Conservation (phyloP, 108 stramenopile species). For the Craspedostauros australis region DNA sequence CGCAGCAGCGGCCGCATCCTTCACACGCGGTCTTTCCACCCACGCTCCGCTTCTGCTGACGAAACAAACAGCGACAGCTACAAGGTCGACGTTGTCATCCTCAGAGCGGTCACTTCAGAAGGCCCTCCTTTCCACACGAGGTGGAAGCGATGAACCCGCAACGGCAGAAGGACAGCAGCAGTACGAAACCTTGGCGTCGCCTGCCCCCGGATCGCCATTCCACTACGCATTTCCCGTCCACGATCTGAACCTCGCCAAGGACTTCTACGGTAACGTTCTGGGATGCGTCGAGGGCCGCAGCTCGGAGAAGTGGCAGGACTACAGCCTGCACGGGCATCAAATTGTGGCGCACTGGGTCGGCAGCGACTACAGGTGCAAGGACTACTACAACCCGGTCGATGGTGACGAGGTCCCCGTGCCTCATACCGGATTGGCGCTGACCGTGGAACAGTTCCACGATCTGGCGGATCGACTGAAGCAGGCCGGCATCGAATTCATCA, state of each 20-base stretch:
- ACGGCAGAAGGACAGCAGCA: too few species aligned
- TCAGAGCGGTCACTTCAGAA: too few species aligned
- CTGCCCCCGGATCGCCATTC: conserved; percentile 87
- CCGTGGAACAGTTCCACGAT: conserved; percentile 81
- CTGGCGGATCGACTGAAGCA: conserved; percentile 72
- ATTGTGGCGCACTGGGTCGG: conserved; percentile 94
- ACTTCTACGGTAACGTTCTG: conserved; percentile 87
- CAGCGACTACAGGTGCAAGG: conserved; percentile 84
- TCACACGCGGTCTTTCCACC: too few species aligned
- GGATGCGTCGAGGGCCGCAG: conserved; percentile 88
- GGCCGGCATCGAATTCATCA: conserved; percentile 78
- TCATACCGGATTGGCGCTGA: conserved; percentile 91
- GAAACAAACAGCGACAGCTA: too few species aligned
- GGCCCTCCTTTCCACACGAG: too few species aligned
- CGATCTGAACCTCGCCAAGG: conserved; percentile 79
- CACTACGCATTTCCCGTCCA: conserved; percentile 97
- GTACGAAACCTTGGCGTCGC: conserved; percentile 52
- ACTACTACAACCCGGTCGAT: conserved; percentile 98
- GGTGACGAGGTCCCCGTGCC: conserved; percentile 98
- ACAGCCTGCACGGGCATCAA: conserved; percentile 91
- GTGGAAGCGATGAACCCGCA: too few species aligned
- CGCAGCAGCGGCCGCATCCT: too few species aligned
- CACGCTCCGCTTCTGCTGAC: too few species aligned
- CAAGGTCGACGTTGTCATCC: too few species aligned
- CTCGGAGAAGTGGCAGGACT: conserved; percentile 94